These are phyloP conservation scores for Clarkia xantiana DNA, from an alignment of 345 rosid species.

Conservation along the genomic window DNA sequence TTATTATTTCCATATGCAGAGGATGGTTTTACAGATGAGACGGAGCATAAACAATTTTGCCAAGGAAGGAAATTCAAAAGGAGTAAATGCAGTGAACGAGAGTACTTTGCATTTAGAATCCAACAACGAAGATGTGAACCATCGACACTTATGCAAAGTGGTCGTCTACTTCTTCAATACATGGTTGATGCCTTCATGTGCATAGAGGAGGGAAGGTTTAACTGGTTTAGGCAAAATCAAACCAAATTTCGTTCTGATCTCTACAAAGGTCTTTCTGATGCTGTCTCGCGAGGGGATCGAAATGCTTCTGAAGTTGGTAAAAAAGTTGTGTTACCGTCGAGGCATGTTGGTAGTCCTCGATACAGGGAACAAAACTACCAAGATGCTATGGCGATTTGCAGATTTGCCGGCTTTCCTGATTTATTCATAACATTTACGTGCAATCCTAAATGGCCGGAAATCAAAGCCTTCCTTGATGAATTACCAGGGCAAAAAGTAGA, in stretches of 20 bases:
- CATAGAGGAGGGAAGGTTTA: neutral
- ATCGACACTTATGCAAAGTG: no score
- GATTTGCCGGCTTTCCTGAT: neutral
- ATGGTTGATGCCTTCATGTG: slow-evolving; percentile 2
- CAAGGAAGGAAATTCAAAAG: no score
- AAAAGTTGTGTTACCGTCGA: neutral
- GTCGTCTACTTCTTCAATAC: slow-evolving; percentile 2
- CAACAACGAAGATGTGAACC: no score
- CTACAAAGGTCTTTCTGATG: neutral
- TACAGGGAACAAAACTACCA: slow-evolving; percentile 1
- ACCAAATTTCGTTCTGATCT: neutral
- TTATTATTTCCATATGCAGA: no score
- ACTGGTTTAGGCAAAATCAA: neutral
- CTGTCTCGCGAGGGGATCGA: neutral
- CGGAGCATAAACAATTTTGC: neutral
- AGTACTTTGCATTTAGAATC: no score
- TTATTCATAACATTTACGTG: slow-evolving; percentile 6
- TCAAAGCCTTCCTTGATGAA: neutral
- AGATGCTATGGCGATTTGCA: slow-evolving; percentile 3
- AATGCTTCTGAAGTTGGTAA: neutral
- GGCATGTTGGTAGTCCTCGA: neutral
- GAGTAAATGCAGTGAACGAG: no score
- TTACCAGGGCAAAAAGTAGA: neutral
- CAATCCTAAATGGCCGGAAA: slow-evolving; percentile 7
- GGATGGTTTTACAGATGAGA: neutral